These are phyloP conservation scores for Akebia trifoliata DNA, from an alignment of 164 flowering plant species.

Conservation along the genomic window DNA sequence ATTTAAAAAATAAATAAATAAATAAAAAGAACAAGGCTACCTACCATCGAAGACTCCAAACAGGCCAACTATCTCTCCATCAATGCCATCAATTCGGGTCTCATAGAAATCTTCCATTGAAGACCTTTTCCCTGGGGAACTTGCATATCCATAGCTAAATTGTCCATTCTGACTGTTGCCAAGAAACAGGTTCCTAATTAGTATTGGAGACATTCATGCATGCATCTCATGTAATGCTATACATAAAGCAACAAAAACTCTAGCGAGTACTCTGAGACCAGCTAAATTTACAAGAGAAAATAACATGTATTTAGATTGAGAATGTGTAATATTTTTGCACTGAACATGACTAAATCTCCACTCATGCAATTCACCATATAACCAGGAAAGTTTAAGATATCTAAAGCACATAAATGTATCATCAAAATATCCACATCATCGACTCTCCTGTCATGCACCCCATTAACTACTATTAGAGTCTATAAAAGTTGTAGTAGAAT, in stretches of 20 bases:
- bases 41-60: conserved; percentile 98
- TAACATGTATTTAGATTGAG: neutral
- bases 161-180: conserved; percentile 77
- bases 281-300: neutral
- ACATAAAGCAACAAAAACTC: neutral
- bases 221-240: neutral
- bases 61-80: conserved; percentile 92
- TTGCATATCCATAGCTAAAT: conserved; percentile 98
- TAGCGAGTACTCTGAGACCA: neutral
- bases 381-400: too few relatives aligned
- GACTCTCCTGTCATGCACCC: too few relatives aligned
- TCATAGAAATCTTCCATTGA: conserved; percentile 99
- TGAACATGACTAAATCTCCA: neutral
- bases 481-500: too few relatives aligned
- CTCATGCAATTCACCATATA: neutral
- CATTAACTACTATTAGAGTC: too few relatives aligned
- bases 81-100: conserved; percentile 87
- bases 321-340: too few relatives aligned
- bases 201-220: conserved; percentile 4
- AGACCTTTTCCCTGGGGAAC: conserved; percentile 90
- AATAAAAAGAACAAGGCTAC: neutral
- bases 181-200: conserved; percentile 15
- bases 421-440: too few relatives aligned
- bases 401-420: too few relatives aligned
- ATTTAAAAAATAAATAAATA: neutral